These are phyloP conservation scores for Heliosperma pusillum DNA, from an alignment of 148 eudicot genomes.

Conservation along the genomic window DNA sequence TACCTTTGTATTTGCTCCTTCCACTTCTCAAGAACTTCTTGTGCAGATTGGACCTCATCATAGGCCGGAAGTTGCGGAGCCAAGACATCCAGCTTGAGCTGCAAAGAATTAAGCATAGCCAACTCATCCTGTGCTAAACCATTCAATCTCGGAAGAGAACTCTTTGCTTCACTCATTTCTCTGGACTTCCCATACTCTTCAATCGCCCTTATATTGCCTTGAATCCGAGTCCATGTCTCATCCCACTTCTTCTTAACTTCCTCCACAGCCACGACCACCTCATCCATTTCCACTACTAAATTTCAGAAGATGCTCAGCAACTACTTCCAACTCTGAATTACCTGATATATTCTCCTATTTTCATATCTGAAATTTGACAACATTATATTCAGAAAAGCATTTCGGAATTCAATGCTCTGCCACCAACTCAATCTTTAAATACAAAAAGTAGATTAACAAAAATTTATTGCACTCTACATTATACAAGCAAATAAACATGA, in stretches of 20 bases:
- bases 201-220: constrained; percentile 55
- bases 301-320: background rate
- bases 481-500: too few species aligned
- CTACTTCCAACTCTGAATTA: background rate
- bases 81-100: constrained; percentile 71
- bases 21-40: constrained; percentile 65
- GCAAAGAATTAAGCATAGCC: constrained; percentile 56
- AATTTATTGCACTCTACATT: too few species aligned
- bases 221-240: constrained; percentile 49
- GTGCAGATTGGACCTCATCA: constrained; percentile 61
- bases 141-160: constrained; percentile 78
- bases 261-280: constrained; percentile 65
- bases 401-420: too few species aligned
- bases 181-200: constrained; percentile 62
- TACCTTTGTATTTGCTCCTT: constrained; percentile 67
- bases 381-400: too few species aligned
- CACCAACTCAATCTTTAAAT: too few species aligned
- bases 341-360: background rate
- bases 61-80: constrained; percentile 74
- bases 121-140: constrained; percentile 80
- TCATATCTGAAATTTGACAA: too few species aligned
- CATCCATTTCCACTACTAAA: constrained; percentile 45
- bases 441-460: too few species aligned
- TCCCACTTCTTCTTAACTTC: constrained; percentile 73
- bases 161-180: constrained; percentile 30